These are phyloP conservation scores for Blastobotrys elegans DNA, from an alignment of 1,139 yeast species.

Conservation along the genomic window DNA sequence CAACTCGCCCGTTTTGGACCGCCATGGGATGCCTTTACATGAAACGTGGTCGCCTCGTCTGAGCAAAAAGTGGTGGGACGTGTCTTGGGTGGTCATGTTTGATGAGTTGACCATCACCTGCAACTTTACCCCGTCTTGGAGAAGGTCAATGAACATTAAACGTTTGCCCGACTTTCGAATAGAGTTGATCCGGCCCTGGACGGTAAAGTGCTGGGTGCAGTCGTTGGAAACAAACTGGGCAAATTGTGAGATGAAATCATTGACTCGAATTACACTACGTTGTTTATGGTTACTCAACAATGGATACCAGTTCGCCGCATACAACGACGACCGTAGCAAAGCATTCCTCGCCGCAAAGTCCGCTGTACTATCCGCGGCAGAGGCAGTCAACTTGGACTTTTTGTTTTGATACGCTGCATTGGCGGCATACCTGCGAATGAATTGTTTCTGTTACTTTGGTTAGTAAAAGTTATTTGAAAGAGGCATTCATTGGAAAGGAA, in stretches of 20 bases:
- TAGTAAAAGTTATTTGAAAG: background rate
- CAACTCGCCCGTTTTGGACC: constrained; percentile 72
- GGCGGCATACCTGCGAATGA: constrained; percentile 8
- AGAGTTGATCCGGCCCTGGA: constrained; percentile 55
- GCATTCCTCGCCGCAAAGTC: constrained; percentile 42
- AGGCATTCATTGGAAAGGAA: too few relatives aligned
- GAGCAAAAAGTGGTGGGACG: constrained; percentile 37
- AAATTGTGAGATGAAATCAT: constrained; percentile 1
- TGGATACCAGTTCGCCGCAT: constrained; percentile 20
- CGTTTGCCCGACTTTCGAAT: constrained; percentile 63
- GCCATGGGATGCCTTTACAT: constrained; percentile 64
- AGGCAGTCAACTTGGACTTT: constrained; percentile 17
- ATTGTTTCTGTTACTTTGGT: background rate
- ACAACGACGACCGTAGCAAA: constrained; percentile 12
- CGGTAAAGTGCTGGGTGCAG: constrained; percentile 16
- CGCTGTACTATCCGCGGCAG: constrained; percentile 31
- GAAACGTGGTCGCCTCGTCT: constrained; percentile 69
- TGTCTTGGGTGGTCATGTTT: constrained; percentile 34
- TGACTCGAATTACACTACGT: constrained; percentile 13
- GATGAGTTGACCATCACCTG: constrained; percentile 60
- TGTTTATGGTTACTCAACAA: constrained; percentile 14
- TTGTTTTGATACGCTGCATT: constrained; percentile 11
- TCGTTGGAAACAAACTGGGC: background rate
- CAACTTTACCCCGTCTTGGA: constrained; percentile 51
- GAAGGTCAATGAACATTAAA: constrained; percentile 59